Evolutionary conservation across 2,329 filamentous ascomycete species (phyloP).

Genomic region (Trichoderma harzianum): DNA sequence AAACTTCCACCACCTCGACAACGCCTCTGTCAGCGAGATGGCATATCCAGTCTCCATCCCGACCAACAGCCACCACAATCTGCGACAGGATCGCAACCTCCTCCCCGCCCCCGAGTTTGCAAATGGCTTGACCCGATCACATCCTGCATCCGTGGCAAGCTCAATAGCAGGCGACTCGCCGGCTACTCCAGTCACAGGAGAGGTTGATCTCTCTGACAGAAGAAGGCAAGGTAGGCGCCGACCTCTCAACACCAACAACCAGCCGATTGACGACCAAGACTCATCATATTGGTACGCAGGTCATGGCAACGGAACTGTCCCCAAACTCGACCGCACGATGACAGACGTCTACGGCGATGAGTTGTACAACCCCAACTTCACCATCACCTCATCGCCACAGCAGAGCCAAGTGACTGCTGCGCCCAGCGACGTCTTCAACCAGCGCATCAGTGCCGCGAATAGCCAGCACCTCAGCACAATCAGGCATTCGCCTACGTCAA

Average conservation of each 20-base stretch:
- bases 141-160: conserved; percentile 55
- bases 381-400: conserved; percentile 52
- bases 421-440: conserved; percentile 61
- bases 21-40: conserved; percentile 36
- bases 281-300: conserved; percentile 46
- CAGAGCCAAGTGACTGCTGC: conserved; percentile 48
- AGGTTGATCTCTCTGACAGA: conserved; percentile 47
- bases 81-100: conserved; percentile 41
- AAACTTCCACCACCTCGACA: conserved; percentile 40
- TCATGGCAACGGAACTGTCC: conserved; percentile 46
- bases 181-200: conserved; percentile 51
- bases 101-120: conserved; percentile 46
- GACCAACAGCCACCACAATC: conserved; percentile 29
- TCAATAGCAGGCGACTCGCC: conserved; percentile 58
- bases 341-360: conserved; percentile 83
- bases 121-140: conserved; percentile 41
- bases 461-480: conserved; percentile 64
- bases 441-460: conserved; percentile 76
- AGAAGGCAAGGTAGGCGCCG: conserved; percentile 52
- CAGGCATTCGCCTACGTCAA: conserved; percentile 45
- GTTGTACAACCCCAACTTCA: conserved; percentile 70
- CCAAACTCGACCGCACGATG: conserved; percentile 81
- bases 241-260: neutral
- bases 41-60: conserved; percentile 41
- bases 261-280: conserved; percentile 19